Percentiles rank a stretch among this genome's conserved stretches.
Evolutionary conservation across 345 rosid genomes (phyloP).

Genomic region (Sonneratia caseolaris): DNA sequence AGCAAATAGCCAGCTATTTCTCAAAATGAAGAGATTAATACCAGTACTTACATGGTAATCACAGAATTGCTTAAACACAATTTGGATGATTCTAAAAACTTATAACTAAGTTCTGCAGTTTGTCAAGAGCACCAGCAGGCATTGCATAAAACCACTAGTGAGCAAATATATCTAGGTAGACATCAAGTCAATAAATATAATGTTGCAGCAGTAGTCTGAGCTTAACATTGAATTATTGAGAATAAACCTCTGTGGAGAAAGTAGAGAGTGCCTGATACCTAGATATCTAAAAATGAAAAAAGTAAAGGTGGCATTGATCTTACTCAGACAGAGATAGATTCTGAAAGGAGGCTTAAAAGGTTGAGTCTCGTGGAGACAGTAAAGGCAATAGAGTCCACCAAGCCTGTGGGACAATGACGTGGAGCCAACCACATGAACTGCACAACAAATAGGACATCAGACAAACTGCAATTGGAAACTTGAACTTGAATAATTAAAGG

Average conservation of each 20-base stretch:
- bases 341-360: constrained; percentile 72
- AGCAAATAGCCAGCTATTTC: not conserved
- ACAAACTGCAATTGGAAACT: not conserved
- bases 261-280: not conserved
- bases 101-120: not conserved
- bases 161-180: not conserved
- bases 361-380: constrained; percentile 76
- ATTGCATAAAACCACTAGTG: not conserved
- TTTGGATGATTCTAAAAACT: not conserved
- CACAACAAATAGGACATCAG: constrained; percentile 8
- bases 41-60: not conserved
- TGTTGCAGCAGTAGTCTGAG: too few relatives aligned
- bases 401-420: constrained; percentile 50
- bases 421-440: constrained; percentile 56
- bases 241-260: not conserved
- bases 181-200: too few relatives aligned
- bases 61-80: not conserved
- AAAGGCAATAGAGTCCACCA: constrained; percentile 91
- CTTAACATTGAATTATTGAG: not conserved
- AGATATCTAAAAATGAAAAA: not conserved
- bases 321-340: constrained; percentile 67
- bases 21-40: not conserved
- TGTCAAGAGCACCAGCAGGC: not conserved
- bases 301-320: constrained; percentile 8
- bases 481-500: not conserved